Percentiles rank a stretch among this genome's conserved stretches.
Evolutionary conservation across 805 yeast species (phyloP).

Genomic region (Hanseniaspora clermontiae): DNA sequence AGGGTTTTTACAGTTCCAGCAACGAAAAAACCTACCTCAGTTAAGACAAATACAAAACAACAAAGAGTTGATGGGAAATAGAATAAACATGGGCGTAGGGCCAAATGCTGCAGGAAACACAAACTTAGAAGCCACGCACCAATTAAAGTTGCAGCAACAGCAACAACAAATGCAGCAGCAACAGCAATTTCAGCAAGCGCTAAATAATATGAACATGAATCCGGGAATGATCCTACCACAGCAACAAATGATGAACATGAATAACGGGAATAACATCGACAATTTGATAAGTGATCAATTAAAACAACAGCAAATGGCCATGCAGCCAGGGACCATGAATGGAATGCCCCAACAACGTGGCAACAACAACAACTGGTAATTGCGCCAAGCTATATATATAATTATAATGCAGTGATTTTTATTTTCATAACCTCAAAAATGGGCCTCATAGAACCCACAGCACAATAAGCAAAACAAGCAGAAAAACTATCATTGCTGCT

Average conservation of each 20-base stretch:
- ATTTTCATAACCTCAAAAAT: too few species aligned
- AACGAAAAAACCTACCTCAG: conserved; percentile 11
- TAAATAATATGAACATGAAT: conserved; percentile 4
- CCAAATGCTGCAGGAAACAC: not conserved
- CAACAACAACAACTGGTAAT: not conserved
- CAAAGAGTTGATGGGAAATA: conserved; percentile 3
- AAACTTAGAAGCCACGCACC: conserved; percentile 13
- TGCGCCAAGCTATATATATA: not conserved
- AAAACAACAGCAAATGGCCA: conserved; percentile 13
- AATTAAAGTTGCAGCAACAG: conserved; percentile 16
- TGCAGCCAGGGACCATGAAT: conserved; percentile 9
- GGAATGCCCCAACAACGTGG: conserved; percentile 12
- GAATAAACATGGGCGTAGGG: not conserved
- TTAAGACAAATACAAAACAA: conserved; percentile 12
- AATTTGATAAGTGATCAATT: conserved; percentile 8
- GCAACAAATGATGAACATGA: conserved; percentile 13
- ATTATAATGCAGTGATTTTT: not conserved
- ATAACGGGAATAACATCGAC: conserved; percentile 5
- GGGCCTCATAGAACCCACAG: conserved; percentile 1
- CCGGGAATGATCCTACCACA: conserved; percentile 13
- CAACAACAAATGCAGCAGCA: conserved; percentile 16
- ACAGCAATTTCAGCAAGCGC: conserved; percentile 15
- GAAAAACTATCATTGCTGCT: not conserved
- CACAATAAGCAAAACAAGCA: not conserved
- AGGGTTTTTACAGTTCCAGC: conserved; percentile 10